Conservation (phyloP, 2,329 filamentous ascomycete species). For the Dothiorella sarmentorum region DNA sequence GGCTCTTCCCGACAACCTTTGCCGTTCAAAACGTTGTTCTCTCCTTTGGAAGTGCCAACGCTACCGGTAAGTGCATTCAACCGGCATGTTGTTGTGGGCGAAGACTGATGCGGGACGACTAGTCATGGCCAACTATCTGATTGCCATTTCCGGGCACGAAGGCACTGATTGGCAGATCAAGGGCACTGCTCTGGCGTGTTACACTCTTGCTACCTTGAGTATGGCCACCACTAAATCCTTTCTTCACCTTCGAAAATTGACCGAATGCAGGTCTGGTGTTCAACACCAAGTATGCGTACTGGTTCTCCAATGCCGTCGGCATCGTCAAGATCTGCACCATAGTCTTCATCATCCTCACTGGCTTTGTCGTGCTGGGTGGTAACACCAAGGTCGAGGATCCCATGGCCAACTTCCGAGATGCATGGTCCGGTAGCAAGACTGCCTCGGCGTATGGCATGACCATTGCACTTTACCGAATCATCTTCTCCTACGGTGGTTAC, state of each 20-base stretch:
- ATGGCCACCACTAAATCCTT: slow-evolving; percentile 25
- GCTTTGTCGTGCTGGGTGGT: slow-evolving; percentile 29
- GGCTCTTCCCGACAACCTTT: slow-evolving; percentile 56
- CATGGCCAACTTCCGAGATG: slow-evolving; percentile 27
- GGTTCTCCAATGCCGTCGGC: slow-evolving; percentile 44
- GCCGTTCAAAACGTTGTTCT: slow-evolving; percentile 62
- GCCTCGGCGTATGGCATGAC: slow-evolving; percentile 43
- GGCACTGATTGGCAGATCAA: slow-evolving; percentile 63
- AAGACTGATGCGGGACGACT: background rate
- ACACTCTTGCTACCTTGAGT: slow-evolving; percentile 58
- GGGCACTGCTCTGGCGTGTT: slow-evolving; percentile 62
- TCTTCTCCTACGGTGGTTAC: slow-evolving; percentile 63
- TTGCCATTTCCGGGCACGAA: slow-evolving; percentile 49
- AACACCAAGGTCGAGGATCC: slow-evolving; percentile 28
- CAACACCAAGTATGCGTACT: slow-evolving; percentile 57
- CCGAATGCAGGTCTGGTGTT: slow-evolving; percentile 43
- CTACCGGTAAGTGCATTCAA: slow-evolving; percentile 44
- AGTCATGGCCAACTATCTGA: slow-evolving; percentile 63
- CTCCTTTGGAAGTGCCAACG: slow-evolving; percentile 64
- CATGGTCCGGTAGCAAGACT: slow-evolving; percentile 29
- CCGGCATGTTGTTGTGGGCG: no score
- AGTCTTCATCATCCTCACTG: slow-evolving; percentile 37
- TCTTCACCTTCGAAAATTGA: background rate
- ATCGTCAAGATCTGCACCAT: slow-evolving; percentile 40
- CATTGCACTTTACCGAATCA: slow-evolving; percentile 63